Base-by-base conservation (phyloP, 2,329 filamentous ascomycete species). In the Aspergillus quadrilineatus region DNA sequence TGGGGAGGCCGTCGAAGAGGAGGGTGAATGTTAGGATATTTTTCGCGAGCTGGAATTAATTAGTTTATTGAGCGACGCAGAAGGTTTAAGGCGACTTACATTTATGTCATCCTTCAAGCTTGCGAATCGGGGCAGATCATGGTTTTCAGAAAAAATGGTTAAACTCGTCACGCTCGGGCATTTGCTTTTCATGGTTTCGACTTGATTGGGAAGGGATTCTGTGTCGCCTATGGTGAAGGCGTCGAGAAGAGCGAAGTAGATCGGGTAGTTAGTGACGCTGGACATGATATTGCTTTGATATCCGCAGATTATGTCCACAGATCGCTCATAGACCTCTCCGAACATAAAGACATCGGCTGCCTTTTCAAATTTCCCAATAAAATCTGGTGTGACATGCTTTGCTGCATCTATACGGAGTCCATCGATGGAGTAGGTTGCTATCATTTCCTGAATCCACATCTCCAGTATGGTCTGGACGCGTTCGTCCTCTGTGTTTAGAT, bases 21-120 rank as follows among this genome's bases (percentile, higher is more conserved):
- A 88, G 79, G n/a, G 81, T 82, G 64, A 83, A 87, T 0, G 83
- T 78, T 41, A 88, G 75, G 4, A 82, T 78, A 63, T 88, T 88
- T 68, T 84, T 82, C 45, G 84, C 80, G 2, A 86, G 76, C 50
- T 69, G 48, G 5, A 10, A 37, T 29, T 56, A 15, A 6, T 37
- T 32, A 10, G 17, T 50, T 44, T 34, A 36, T 29, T 34, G 6
- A n/a, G 29, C 15, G 42, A n/a, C 37, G 50, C 29, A 4, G 26
- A 22, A 26, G 28, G 45, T 26, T 14, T 6, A 12, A 4, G 12
- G 15, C 22, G 26, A n/a, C 61, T 37, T 53, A 63, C 61, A 9
- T 55, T 59, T 14, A 79, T 68, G 64, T 88, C 85, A 8, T 73
- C 66, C 50, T 80, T 85, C 56, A 77, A 68, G 59, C 73, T 79